phyloP scores from a whole-genome alignment of 2,329 filamentous ascomycete species.

The Zarea fungicola region DNA sequence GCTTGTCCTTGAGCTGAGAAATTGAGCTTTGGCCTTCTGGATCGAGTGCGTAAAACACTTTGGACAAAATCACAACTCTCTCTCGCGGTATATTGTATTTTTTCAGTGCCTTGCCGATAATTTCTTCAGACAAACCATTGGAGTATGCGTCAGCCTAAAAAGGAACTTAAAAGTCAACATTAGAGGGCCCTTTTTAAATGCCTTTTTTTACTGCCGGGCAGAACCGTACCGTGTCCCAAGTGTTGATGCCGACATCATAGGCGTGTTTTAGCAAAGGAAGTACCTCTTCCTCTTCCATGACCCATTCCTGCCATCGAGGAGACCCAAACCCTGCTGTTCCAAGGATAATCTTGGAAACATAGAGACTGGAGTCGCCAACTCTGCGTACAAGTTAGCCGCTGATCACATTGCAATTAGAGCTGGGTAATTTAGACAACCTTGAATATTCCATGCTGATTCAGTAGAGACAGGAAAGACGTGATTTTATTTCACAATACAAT shows the following conservation, averaged over 20 bases:
- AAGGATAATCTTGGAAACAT: slow-evolving; percentile 35
- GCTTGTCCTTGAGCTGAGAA: slow-evolving; percentile 34
- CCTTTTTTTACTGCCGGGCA: neutral
- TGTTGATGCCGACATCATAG: slow-evolving; percentile 59
- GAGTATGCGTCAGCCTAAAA: neutral
- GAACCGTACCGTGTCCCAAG: slow-evolving; percentile 37
- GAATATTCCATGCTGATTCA: too few relatives aligned
- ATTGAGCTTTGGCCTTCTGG: slow-evolving; percentile 22
- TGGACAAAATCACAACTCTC: slow-evolving; percentile 51
- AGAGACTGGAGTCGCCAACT: slow-evolving; percentile 34
- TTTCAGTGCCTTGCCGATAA: slow-evolving; percentile 55
- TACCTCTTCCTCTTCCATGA: slow-evolving; percentile 27
- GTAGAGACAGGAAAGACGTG: too few relatives aligned
- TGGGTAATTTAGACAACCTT: too few relatives aligned
- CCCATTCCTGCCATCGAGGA: slow-evolving; percentile 24
- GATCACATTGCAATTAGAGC: too few relatives aligned
- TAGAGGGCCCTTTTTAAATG: neutral
- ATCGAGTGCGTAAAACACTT: slow-evolving; percentile 35
- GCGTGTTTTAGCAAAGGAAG: slow-evolving; percentile 58
- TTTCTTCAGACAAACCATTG: slow-evolving; percentile 36
- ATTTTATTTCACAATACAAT: too few relatives aligned
- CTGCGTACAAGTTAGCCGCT: slow-evolving; percentile 11
- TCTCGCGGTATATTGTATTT: slow-evolving; percentile 52
- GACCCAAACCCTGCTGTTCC: slow-evolving; percentile 32
- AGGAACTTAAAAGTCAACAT: too few relatives aligned